Evolutionary conservation across 23 red algal genomes (phyloP).

Genomic region (Gracilaria gracilis): DNA sequence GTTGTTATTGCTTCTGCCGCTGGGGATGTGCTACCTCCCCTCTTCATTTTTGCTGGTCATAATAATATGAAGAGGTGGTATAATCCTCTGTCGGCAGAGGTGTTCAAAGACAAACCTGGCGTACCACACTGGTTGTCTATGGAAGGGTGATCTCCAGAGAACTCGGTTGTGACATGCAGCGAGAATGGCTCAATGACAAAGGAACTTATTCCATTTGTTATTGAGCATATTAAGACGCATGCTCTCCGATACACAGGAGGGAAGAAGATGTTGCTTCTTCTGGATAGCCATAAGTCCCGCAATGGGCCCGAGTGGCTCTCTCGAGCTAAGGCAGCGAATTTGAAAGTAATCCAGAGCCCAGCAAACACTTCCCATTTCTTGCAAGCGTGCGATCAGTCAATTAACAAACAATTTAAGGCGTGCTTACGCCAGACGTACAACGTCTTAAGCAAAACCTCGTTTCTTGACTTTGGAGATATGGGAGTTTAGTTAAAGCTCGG

Average conservation of each 20-base stretch:
- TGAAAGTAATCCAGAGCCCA: neutral
- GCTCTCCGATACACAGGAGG: too few relatives aligned
- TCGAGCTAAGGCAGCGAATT: neutral
- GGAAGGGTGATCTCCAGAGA: neutral
- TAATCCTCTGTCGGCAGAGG: neutral
- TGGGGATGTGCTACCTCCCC: neutral
- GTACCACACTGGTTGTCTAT: neutral
- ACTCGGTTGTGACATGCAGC: neutral
- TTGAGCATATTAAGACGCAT: neutral
- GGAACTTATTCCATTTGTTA: neutral
- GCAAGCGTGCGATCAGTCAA: slow-evolving; percentile 5
- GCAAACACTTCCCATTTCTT: slow-evolving; percentile 1
- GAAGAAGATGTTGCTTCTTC: neutral
- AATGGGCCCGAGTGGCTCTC: neutral
- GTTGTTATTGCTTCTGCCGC: neutral
- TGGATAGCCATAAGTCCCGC: slow-evolving; percentile 23
- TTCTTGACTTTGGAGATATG: neutral
- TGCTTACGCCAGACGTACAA: neutral
- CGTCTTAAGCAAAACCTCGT: neutral
- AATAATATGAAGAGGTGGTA: slow-evolving; percentile 1
- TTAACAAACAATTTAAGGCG: neutral
- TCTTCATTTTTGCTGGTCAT: neutral
- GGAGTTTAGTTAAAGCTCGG: slow-evolving; percentile 22
- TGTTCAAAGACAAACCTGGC: neutral
- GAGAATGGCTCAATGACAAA: neutral